phyloP scores from a whole-genome alignment of 345 rosid genomes.

The Gossypium sturtianum region DNA sequence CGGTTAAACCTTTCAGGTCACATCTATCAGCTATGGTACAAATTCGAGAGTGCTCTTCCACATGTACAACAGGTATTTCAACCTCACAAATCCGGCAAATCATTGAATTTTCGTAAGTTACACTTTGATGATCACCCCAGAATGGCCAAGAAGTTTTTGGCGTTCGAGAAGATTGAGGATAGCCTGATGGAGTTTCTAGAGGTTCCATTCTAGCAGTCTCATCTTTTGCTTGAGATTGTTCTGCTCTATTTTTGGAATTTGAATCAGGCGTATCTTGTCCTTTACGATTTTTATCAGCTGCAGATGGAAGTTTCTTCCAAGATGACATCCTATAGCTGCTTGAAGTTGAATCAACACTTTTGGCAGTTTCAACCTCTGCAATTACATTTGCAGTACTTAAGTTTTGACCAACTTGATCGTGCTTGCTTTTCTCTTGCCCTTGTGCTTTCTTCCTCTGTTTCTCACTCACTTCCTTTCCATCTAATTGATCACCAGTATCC shows the following conservation, averaged over 20 bases:
- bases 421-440: conserved; percentile 32
- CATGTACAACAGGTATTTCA: conserved; percentile 97
- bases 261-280: conserved; percentile 36
- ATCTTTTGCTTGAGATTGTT: conserved; percentile 26
- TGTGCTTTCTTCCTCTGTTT: conserved; percentile 40
- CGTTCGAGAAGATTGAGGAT: conserved; percentile 37
- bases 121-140: conserved; percentile 55
- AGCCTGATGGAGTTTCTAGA: conserved; percentile 43
- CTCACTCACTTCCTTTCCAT: conserved; percentile 32
- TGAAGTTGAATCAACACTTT: conserved; percentile 67
- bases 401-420: conserved; percentile 35
- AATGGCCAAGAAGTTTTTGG: conserved; percentile 57
- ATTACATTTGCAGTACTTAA: conserved; percentile 29
- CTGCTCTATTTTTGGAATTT: conserved; percentile 47
- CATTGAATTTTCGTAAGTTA: conserved; percentile 78
- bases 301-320: conserved; percentile 91
- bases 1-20: conserved; percentile 83
- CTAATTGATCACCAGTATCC: conserved; percentile 44
- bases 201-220: conserved; percentile 38
- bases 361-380: conserved; percentile 58
- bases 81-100: conserved; percentile 98
- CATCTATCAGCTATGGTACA: conserved; percentile 96
- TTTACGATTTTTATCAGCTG: conserved; percentile 59
- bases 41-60: conserved; percentile 91
- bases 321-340: conserved; percentile 86